Conservation (phyloP, 148 eudicot species). For the Cornus suecica region DNA sequence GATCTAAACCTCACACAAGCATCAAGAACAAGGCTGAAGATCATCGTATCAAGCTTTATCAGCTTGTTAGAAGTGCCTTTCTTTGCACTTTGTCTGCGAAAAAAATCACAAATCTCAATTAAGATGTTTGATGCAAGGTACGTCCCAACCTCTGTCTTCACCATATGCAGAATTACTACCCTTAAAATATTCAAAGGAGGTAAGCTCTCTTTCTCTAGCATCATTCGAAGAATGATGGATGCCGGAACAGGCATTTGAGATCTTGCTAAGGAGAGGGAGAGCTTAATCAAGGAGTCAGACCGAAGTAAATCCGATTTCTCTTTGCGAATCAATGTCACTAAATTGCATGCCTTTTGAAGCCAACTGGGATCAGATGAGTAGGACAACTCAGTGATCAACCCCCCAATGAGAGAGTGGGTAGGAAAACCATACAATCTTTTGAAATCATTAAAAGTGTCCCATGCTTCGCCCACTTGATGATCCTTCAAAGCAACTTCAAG, state of each 20-base stretch:
- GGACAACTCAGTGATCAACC: slow-evolving; percentile 53
- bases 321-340: slow-evolving; percentile 36
- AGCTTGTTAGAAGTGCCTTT: slow-evolving; percentile 29
- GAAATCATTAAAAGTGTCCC: slow-evolving; percentile 55
- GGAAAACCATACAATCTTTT: slow-evolving; percentile 64
- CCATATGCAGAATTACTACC: slow-evolving; percentile 69
- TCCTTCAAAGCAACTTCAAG: slow-evolving; percentile 51
- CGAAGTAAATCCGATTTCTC: slow-evolving; percentile 48
- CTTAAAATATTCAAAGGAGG: slow-evolving; percentile 45
- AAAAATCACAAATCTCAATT: slow-evolving; percentile 53
- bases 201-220: slow-evolving; percentile 46
- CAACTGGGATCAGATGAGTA: slow-evolving; percentile 58
- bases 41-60: slow-evolving; percentile 47
- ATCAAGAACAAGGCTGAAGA: slow-evolving; percentile 80
- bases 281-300: slow-evolving; percentile 43
- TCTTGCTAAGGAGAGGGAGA: slow-evolving; percentile 70
- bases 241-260: slow-evolving; percentile 69
- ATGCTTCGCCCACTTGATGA: slow-evolving; percentile 61
- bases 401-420: slow-evolving; percentile 32
- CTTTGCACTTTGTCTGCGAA: slow-evolving; percentile 23
- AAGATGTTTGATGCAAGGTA: slow-evolving; percentile 72
- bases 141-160: slow-evolving; percentile 66
- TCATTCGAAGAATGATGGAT: slow-evolving; percentile 61
- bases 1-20: slow-evolving; percentile 61
- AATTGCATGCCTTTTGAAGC: slow-evolving; percentile 54